Evolutionary conservation across 106 monocot species (phyloP).

Genomic region (Narthecium ossifragum): DNA sequence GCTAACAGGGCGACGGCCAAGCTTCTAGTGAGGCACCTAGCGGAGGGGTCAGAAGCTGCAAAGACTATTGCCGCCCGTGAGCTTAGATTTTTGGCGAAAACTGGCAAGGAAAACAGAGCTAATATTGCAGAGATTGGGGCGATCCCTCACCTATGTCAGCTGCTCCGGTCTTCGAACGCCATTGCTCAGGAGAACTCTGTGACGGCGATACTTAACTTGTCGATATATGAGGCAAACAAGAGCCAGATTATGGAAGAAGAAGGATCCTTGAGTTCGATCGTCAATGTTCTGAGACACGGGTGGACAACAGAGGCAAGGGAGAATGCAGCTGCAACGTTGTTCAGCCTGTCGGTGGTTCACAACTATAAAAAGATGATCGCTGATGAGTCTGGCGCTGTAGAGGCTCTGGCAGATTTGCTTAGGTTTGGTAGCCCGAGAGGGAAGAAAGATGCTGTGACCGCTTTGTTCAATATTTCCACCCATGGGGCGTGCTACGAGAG

Average conservation of each 20-base stretch:
- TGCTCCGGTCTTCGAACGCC: slow-evolving; percentile 30
- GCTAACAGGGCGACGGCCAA: slow-evolving; percentile 40
- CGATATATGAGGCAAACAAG: slow-evolving; percentile 48
- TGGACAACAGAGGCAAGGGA: slow-evolving; percentile 53
- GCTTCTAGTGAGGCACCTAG: slow-evolving; percentile 33
- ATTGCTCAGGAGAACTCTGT: slow-evolving; percentile 55
- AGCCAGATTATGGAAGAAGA: slow-evolving; percentile 47
- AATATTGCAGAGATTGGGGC: slow-evolving; percentile 52
- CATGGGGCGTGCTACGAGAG: slow-evolving; percentile 28
- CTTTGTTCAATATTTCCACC: slow-evolving; percentile 64
- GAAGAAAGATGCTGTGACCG: slow-evolving; percentile 72
- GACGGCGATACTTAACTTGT: slow-evolving; percentile 50
- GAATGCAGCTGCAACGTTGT: slow-evolving; percentile 73
- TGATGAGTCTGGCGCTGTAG: slow-evolving; percentile 39
- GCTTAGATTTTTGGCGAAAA: slow-evolving; percentile 51
- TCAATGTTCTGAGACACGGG: slow-evolving; percentile 44
- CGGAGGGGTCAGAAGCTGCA: slow-evolving; percentile 18
- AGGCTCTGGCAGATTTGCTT: slow-evolving; percentile 38
- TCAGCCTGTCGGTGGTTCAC: slow-evolving; percentile 71
- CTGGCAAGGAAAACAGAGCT: slow-evolving; percentile 45
- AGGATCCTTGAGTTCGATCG: slow-evolving; percentile 48
- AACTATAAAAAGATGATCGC: slow-evolving; percentile 59
- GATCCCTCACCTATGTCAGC: slow-evolving; percentile 33
- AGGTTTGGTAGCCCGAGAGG: slow-evolving; percentile 49
- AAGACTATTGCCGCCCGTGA: slow-evolving; percentile 41